Evolutionary conservation across 2,329 filamentous ascomycete genomes (phyloP), one percentile per base, ranked within the genome.

Genomic region (Zelopaecilomyces penicillatus): DNA sequence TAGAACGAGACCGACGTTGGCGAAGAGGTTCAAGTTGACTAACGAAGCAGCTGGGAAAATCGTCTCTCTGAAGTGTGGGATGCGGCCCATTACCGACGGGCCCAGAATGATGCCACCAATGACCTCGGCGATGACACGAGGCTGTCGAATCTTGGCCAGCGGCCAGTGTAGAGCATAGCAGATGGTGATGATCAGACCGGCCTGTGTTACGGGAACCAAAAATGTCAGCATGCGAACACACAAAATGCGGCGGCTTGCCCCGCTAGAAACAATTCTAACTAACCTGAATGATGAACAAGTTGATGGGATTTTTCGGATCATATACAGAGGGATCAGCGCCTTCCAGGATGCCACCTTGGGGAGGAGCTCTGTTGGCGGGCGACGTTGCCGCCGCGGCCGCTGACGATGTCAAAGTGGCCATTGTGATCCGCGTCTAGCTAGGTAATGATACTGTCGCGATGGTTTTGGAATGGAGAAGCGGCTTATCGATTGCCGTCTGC

Each of bases 71-170:
- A 95, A 95, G 34, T 82, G 80, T 1, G 87, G 87, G 26, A 95
- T 88, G 42, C 84, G 81, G 57, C 88, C 88, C 80, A 95, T 84
- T 26, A 94, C 85, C 0, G 89, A 93, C 1, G 89, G 89, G 4
- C 89, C 89, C 1, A 95, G 75, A 33, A 95, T 64, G 57, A 93
- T 87, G 43, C 86, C 87, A n/a, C 84, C 85, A 44, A 91, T 80
- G 47, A 93, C 86, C 66, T 93, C 87, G 41, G 86, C 83, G 55
- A 93, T 90, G 53, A 93, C 87, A 39, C 84, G 80, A 50, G 87
- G 87, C 59, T 93, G 87, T 45, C 84, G 80, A 41, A 93, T 73
- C 56, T 82, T 83, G 54, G 83, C 83, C 5, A 91, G 75, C 7
- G 86, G 87, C 67, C 77, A 89, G 60, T 91, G 85, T 19, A 90